Conservation (phyloP, 495 filamentous ascomycete species). For the Aspergillus homomorphus region DNA sequence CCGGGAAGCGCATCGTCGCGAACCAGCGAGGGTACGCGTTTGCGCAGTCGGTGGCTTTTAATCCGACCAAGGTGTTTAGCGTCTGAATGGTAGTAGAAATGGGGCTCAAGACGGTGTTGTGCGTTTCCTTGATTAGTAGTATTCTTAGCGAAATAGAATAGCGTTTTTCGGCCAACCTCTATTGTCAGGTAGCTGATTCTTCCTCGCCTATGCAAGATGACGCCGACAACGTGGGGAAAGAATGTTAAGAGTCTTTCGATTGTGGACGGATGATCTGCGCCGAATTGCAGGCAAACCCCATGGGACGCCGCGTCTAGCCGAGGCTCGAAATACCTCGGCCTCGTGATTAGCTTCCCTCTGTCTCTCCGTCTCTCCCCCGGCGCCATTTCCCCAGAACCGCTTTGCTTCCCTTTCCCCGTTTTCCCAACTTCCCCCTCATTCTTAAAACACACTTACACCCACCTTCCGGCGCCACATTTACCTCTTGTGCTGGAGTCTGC, state of each 20-base stretch:
- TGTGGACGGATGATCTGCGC: not conserved
- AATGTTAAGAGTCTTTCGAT: too few relatives aligned
- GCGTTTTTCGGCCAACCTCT: not conserved
- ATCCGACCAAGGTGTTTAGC: conserved; percentile 23
- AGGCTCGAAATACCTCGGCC: conserved; percentile 25
- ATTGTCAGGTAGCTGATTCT: not conserved
- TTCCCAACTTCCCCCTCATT: conserved; percentile 7
- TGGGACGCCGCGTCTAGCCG: conserved; percentile 37
- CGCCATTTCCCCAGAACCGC: conserved; percentile 13
- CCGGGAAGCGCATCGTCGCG: conserved; percentile 30
- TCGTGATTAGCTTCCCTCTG: conserved; percentile 28
- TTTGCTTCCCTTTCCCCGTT: conserved; percentile 13
- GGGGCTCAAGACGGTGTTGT: not conserved
- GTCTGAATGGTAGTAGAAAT: not conserved
- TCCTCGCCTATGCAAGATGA: not conserved
- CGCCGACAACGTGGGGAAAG: too few relatives aligned
- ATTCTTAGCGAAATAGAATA: not conserved
- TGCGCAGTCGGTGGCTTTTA: conserved; percentile 29
- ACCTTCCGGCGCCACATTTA: not conserved
- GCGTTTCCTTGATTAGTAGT: not conserved
- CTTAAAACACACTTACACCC: not conserved
- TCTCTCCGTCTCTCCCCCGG: conserved; percentile 3
- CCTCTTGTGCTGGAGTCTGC: too few relatives aligned
- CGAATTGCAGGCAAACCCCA: not conserved
- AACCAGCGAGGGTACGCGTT: conserved; percentile 42